Conservation (phyloP, 495 filamentous ascomycete genomes). For the Coniosporium apollinis region DNA sequence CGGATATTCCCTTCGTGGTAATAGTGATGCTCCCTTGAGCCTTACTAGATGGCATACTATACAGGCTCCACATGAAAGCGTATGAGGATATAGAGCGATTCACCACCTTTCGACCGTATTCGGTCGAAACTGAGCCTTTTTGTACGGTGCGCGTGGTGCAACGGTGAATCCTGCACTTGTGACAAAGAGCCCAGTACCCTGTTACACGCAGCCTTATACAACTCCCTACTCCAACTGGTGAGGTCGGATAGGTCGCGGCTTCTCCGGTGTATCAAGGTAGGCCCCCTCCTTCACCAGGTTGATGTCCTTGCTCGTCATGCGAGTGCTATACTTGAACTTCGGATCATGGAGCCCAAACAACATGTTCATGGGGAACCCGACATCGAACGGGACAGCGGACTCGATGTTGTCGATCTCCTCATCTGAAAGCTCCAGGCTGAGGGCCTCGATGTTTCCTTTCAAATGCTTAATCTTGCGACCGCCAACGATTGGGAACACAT, state of each 20-base stretch:
- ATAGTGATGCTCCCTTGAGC: no score
- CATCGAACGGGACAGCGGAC: slow-evolving; percentile 39
- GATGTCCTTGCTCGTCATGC: not conserved
- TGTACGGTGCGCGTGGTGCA: no score
- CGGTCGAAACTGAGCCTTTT: no score
- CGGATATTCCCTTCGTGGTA: no score
- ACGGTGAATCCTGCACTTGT: no score
- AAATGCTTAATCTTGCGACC: slow-evolving; percentile 49
- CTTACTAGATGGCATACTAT: no score
- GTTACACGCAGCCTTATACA: no score
- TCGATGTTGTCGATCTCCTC: slow-evolving; percentile 54
- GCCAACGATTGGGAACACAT: slow-evolving; percentile 62
- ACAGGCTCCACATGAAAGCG: no score
- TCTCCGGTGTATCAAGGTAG: slow-evolving; percentile 1
- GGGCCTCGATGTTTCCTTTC: slow-evolving; percentile 49
- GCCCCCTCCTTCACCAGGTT: not conserved
- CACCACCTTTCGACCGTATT: no score
- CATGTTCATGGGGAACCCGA: slow-evolving; percentile 36
- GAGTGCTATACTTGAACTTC: not conserved
- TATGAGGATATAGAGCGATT: no score
- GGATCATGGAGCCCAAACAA: slow-evolving; percentile 5
- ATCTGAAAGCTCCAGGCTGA: slow-evolving; percentile 35
- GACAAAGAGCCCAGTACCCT: no score
- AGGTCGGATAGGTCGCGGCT: slow-evolving; percentile 1
- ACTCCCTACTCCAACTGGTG: no score